Conservation (phyloP, 1,139 yeast species). For the Insectozyma bohioensis region DNA sequence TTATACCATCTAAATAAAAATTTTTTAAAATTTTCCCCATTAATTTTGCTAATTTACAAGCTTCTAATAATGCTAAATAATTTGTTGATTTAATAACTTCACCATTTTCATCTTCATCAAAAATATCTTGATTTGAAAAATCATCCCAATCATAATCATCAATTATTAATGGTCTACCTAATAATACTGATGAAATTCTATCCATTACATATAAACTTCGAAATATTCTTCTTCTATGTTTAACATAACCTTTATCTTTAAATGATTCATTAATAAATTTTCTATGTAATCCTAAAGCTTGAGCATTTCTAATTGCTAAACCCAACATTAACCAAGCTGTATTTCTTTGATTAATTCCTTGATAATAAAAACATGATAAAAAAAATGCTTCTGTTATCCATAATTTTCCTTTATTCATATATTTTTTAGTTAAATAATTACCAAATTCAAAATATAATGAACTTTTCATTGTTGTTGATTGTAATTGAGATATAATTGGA, state of each 20-base stretch:
- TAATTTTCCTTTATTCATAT: slow-evolving; percentile 19
- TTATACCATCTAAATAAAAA: slow-evolving; percentile 25
- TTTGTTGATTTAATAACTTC: slow-evolving; percentile 7
- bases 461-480: slow-evolving; percentile 12
- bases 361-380: slow-evolving; percentile 37
- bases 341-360: slow-evolving; percentile 34
- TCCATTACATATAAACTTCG: slow-evolving; percentile 41
- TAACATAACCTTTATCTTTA: slow-evolving; percentile 9
- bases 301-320: slow-evolving; percentile 16
- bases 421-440: slow-evolving; percentile 12
- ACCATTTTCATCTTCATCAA: slow-evolving; percentile 10
- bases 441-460: slow-evolving; percentile 16
- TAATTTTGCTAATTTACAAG: slow-evolving; percentile 16
- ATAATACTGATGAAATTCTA: slow-evolving; percentile 33
- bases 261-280: slow-evolving; percentile 16
- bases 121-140: slow-evolving; percentile 13
- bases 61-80: slow-evolving; percentile 12
- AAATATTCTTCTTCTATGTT: slow-evolving; percentile 35
- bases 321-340: slow-evolving; percentile 35
- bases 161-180: slow-evolving; percentile 44
- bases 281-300: slow-evolving; percentile 16
- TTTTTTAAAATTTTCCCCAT: slow-evolving; percentile 31
- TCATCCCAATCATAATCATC: slow-evolving; percentile 46
- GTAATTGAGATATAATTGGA: slow-evolving; percentile 9
- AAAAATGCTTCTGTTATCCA: slow-evolving; percentile 44